phyloP scores from a whole-genome alignment of 176 grass and related monocot species.

The Puccinellia tenuiflora region DNA sequence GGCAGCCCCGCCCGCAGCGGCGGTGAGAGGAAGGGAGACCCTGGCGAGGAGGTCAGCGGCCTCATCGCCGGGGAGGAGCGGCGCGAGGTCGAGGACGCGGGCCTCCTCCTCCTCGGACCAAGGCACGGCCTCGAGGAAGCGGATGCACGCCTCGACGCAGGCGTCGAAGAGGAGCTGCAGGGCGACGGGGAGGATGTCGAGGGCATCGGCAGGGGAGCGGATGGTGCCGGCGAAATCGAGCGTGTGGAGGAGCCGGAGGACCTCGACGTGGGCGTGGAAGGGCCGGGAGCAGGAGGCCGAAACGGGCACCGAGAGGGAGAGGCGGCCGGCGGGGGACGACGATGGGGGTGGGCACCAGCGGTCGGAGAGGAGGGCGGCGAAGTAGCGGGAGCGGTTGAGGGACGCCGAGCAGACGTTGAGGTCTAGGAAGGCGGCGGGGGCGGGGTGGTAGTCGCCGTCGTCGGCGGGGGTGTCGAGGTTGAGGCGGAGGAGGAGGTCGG shows the following conservation, averaged over 20 bases:
- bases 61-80: constrained; percentile 50
- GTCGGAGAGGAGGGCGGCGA: constrained; percentile 45
- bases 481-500: constrained; percentile 62
- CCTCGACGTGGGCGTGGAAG: constrained; percentile 54
- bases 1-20: not conserved
- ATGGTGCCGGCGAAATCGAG: constrained; percentile 48
- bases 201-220: constrained; percentile 38
- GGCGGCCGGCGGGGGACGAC: not conserved
- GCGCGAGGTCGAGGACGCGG: constrained; percentile 39
- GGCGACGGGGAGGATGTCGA: constrained; percentile 53
- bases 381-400: constrained; percentile 60
- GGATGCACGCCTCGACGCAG: constrained; percentile 49
- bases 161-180: constrained; percentile 66
- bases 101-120: constrained; percentile 67
- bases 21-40: constrained; percentile 15
- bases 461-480: constrained; percentile 28
- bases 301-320: not conserved
- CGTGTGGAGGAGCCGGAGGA: constrained; percentile 58
- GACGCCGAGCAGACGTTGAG: constrained; percentile 46
- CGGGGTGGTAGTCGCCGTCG: not conserved
- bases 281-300: not conserved
- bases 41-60: constrained; percentile 39
- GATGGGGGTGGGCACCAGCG: constrained; percentile 35
- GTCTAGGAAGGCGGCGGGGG: constrained; percentile 18
- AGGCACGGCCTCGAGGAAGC: constrained; percentile 58